A percentile compares a stretch with the other conserved stretches of the same genome.
Evolutionary conservation across 2,329 filamentous ascomycete genomes (phyloP).

Genomic region (Talaromyces rugulosus): DNA sequence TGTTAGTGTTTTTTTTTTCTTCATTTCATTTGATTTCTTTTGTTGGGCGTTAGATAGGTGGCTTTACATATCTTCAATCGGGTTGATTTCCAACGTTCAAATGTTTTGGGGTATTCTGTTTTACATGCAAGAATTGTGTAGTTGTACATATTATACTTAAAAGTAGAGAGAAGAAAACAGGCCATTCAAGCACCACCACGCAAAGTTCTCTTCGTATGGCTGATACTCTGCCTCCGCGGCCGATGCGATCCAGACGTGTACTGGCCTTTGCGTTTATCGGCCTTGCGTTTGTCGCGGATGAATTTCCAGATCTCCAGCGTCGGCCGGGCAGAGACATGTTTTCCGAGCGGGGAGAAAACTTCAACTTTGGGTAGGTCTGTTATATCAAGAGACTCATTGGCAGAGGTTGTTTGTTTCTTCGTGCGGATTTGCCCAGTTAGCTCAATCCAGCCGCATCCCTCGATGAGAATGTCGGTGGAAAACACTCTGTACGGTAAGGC

Average conservation of each 20-base stretch:
- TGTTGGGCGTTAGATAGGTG: constrained; percentile 1
- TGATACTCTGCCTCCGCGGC: constrained; percentile 22
- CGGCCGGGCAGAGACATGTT: constrained; percentile 57
- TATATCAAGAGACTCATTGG: neutral
- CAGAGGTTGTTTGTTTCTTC: neutral
- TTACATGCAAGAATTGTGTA: neutral
- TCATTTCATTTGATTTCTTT: neutral
- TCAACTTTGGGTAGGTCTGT: constrained; percentile 69
- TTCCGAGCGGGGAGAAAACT: constrained; percentile 80
- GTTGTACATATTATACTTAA: neutral
- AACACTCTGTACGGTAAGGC: constrained; percentile 73
- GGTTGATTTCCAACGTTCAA: neutral
- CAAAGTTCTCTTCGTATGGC: constrained; percentile 19
- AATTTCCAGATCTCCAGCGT: constrained; percentile 33
- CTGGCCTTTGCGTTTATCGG: constrained; percentile 25
- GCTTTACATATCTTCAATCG: neutral
- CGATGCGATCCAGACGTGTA: constrained; percentile 9
- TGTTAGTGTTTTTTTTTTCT: neutral
- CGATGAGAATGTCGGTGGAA: constrained; percentile 78
- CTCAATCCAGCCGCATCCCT: constrained; percentile 92
- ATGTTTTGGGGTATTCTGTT: neutral
- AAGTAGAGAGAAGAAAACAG: neutral
- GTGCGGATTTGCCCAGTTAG: constrained; percentile 74
- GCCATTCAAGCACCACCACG: constrained; percentile 9
- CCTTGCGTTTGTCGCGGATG: constrained; percentile 26